Base-by-base conservation (phyloP, 257 asterid genomes). In the Vinca minor region DNA sequence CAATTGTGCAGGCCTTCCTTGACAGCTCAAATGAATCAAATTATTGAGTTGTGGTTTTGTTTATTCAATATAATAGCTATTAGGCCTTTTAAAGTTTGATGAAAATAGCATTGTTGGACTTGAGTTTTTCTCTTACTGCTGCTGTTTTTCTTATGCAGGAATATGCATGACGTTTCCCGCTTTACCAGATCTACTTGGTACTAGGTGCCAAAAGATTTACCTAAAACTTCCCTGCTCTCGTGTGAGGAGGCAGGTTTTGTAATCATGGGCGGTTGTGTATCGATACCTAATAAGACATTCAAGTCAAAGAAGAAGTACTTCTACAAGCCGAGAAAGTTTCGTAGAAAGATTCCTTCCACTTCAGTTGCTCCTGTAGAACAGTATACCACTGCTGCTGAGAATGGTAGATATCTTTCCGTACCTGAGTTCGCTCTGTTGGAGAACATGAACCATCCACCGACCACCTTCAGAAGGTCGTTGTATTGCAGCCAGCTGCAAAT, bases 191-290 rank as follows among this genome's bases (percentile, higher is more conserved):
- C n/a, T 25, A 31, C 32, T 11, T 32, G 41, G 42, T 15, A 56
- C 15, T 63, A 6, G 48, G 12, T 56, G 69, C 32, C 8, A 32
- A 23, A 44, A 59, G n/a, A 29, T 26, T 14, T 35, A 23, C 25
- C n/a, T 45, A 45, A 9, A n/a, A 45, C 15, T 55, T 52, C 26
- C 57, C n/a, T n/a, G n/a, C 54, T 49, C 32, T 58, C 56, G 56
- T 63, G 46, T 45, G 71, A 70, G 60, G 63, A 41, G 45, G 44
- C 63, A 50, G 17, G 32, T 28, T n/a, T n/a, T 50, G 55, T 67
- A 14, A 48, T 65, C 62, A 91, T 91, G 96, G 98, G 98, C 48
- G 89, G 89, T 60, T 91, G 98, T 39, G 83, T 87, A 41, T 88
- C 98, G 23, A 82, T 71, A 73, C 86, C 92, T 1, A 78, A 74